Conservation (phyloP, 345 rosid genomes). For the Corchorus olitorius region DNA sequence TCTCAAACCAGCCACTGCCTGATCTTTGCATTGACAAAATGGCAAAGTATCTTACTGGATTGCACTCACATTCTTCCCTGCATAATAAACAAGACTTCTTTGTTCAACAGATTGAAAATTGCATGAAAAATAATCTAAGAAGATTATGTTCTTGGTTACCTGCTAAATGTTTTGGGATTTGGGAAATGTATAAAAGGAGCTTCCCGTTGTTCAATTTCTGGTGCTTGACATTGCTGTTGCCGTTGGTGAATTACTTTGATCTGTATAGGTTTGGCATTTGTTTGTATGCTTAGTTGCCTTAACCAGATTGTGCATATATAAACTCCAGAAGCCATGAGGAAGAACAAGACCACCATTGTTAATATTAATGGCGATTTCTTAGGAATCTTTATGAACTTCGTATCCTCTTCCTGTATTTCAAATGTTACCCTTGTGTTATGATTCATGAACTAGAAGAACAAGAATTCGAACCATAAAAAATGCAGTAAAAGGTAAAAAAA, state of each 20-base stretch:
- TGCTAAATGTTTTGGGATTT: conserved; percentile 75
- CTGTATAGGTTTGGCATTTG: conserved; percentile 46
- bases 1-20: conserved; percentile 99
- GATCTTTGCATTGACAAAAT: conserved; percentile 98
- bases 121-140: not conserved
- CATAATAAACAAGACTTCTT: not conserved
- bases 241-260: conserved; percentile 37
- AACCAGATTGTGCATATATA: conserved; percentile 79
- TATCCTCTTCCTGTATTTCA: not conserved
- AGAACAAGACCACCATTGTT: conserved; percentile 68
- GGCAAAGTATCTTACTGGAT: conserved; percentile 90
- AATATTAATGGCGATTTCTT: conserved; percentile 82
- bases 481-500: not conserved
- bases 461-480: not conserved
- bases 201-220: conserved; percentile 80
- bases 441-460: not conserved
- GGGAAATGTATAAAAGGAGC: conserved; percentile 88
- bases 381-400: conserved; percentile 52
- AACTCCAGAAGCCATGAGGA: conserved; percentile 77
- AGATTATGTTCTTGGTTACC: conserved; percentile 40
- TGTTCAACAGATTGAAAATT: not conserved
- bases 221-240: conserved; percentile 69
- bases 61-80: conserved; percentile 89
- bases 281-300: conserved; percentile 61
- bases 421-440: not conserved